Evolutionary conservation across 768 basidiomycete genomes (phyloP), one percentile per base, ranked within the genome.

Genomic region (Tephrocybe sp.): DNA sequence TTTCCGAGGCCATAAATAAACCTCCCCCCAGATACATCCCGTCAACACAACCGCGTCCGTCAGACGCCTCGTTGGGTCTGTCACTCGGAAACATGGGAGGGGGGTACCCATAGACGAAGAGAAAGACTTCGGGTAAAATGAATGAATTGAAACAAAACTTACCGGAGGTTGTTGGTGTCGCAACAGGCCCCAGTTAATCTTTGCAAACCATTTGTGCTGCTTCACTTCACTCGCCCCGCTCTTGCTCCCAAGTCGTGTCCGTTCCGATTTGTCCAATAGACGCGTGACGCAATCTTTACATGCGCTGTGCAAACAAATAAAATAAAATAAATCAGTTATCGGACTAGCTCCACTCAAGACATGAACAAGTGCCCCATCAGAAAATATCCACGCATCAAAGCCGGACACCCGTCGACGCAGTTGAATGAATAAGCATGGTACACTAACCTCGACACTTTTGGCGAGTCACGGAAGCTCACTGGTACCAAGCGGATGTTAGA

Each of bases 171-270:
- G 84, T 58, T 83, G 86, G 69, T 98, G 88, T 58, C 97, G 79
- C 64, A 99, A 70, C 48, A 99, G 75, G 19, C 95, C 97, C 97
- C 95, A 99, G 71, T 92, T 94, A 64, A 95, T 84, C 61, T 92
- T 93, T 23, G 75, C 73, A 73, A 99, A 99, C 97, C 97, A 99
- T 66, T 91, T 94, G 79, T 98, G 97, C 50, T 90, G 86, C 74
- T 98, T 99, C 60, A 99, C 94, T 69, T 99, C 97, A 64, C 93
- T 95, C 49, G 97, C 97, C 22, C 97, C 97, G 58, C 85, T 92
- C 69, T 80, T 85, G 68, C 91, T 92, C 38, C 97, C 97, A 30
- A 98, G 68, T 53, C 97, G 79, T 48, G 81, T 85, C 63, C 79
- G 74, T 68, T 99, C 97, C 58, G 88, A 84, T 73, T 99, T 99